Conservation (phyloP, 495 filamentous ascomycete genomes). For the Daldinia decipiens region DNA sequence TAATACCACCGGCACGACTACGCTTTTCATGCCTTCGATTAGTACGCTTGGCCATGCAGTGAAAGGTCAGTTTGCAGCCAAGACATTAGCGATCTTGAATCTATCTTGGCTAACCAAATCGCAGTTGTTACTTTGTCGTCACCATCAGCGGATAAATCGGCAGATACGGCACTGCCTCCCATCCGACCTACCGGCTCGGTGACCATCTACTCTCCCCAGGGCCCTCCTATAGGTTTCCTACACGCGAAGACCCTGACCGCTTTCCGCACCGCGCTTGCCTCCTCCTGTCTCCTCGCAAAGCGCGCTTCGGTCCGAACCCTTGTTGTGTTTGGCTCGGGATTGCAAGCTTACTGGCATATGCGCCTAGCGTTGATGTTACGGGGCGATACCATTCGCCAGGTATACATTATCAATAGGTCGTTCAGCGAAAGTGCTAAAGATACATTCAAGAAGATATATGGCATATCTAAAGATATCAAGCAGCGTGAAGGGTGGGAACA, state of each 20-base stretch:
- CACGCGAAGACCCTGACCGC: slow-evolving; percentile 89
- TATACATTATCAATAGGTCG: slow-evolving; percentile 79
- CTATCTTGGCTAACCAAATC: slow-evolving; percentile 18
- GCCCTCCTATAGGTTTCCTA: slow-evolving; percentile 79
- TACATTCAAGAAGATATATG: slow-evolving; percentile 68
- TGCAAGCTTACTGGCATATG: slow-evolving; percentile 94
- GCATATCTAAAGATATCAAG: slow-evolving; percentile 57
- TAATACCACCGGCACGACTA: slow-evolving; percentile 75
- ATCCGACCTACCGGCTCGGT: slow-evolving; percentile 81
- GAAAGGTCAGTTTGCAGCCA: slow-evolving; percentile 53
- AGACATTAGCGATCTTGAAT: slow-evolving; percentile 8
- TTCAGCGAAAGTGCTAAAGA: slow-evolving; percentile 66
- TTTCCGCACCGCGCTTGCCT: slow-evolving; percentile 90
- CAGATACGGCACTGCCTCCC: slow-evolving; percentile 35
- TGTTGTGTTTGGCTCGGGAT: slow-evolving; percentile 87
- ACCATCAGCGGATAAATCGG: slow-evolving; percentile 36
- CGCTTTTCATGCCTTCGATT: slow-evolving; percentile 90
- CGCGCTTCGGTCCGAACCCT: slow-evolving; percentile 76
- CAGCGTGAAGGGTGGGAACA: slow-evolving; percentile 65
- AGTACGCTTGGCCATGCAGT: slow-evolving; percentile 58
- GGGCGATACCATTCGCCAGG: slow-evolving; percentile 73
- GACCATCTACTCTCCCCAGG: slow-evolving; percentile 72
- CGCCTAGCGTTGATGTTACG: slow-evolving; percentile 81
- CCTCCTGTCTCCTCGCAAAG: slow-evolving; percentile 76
- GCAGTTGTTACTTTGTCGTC: slow-evolving; percentile 54